Evolutionary conservation across 139 green algal species (phyloP), one percentile per base, ranked within the genome.

Genomic region (Pedinophyceae sp.): DNA sequence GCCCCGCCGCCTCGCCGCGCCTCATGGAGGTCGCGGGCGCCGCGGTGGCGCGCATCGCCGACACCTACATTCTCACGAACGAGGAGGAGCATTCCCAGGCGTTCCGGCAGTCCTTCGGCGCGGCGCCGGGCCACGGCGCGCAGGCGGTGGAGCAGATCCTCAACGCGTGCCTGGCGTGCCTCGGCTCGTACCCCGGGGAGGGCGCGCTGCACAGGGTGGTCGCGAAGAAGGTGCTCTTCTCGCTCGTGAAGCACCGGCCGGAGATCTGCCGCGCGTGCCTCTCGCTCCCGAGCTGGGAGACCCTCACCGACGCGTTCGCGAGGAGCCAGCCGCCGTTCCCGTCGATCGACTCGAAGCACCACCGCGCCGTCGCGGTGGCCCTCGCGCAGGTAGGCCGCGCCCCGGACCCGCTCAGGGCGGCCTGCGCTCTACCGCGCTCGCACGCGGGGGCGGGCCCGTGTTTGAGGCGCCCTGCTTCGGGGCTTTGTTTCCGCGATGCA

Each of bases 31-130:
- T 62, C 0, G 48, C 61, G 0, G 52, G 76, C 2, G 82, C 68
- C 70, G 64, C 61, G 0, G 43, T 78, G 18, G 76, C 74, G 0
- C 65, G 87, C 4, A 93, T 82, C 86, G 66, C 69, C 0, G 81
- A 87, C 64, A 95, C 84, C 3, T 95, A 95, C 70, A 67, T 95
- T 20, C 66, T 90, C 18, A 64, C 76, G 0, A 71, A 81, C 23
- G 81, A 79, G 49, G 30, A 15, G 10, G 27, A 28, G 2, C 18
- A 48, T 17, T 51, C 46, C 13, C 28, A n/a, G n/a, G n/a, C 34
- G 0, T 34, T 41, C 3, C 54, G 84, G 53, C 54, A 61, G 1
- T 62, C 48, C 20, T 24, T 50, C 10, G 50, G 29, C 47, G 45
- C 57, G 5, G 27, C 13, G 18, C 46, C 18, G 15, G 61, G 64